Conservation (phyloP, 768 basidiomycete species). For the Boletus subcaerulescens region DNA sequence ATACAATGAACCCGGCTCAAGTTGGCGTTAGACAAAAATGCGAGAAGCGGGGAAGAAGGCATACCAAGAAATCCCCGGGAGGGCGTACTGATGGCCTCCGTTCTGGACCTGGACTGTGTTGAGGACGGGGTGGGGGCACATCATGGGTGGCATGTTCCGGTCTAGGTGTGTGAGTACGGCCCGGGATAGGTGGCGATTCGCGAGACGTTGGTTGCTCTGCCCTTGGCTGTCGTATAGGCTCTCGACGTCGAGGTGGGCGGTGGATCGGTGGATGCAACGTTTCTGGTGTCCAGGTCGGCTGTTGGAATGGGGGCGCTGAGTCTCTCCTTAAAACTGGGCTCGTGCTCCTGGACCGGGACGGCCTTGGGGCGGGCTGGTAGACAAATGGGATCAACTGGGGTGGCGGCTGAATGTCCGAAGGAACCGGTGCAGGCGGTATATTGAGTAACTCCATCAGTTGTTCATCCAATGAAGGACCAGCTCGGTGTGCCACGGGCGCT, state of each 20-base stretch:
- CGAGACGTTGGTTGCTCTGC: not conserved
- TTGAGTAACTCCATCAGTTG: conserved; percentile 60
- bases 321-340: conserved; percentile 34
- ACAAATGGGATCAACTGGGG: conserved; percentile 54
- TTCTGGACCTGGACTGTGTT: conserved; percentile 19
- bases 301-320: conserved; percentile 28
- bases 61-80: conserved; percentile 22
- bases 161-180: conserved; percentile 6
- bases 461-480: conserved; percentile 54
- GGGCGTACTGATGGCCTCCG: conserved; percentile 23
- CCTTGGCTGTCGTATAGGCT: not conserved
- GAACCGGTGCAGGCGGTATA: conserved; percentile 39
- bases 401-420: conserved; percentile 42
- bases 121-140: conserved; percentile 11
- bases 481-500: conserved; percentile 38
- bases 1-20: conserved; percentile 23
- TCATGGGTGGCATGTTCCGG: not conserved
- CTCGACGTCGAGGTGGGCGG: conserved; percentile 4
- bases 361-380: conserved; percentile 47
- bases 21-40: conserved; percentile 1
- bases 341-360: conserved; percentile 39
- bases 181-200: conserved; percentile 3
- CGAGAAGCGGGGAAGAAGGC: not conserved
- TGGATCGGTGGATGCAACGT: conserved; percentile 7
- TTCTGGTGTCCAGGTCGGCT: conserved; percentile 22